These are phyloP conservation scores for Croton laevigatus DNA, from an alignment of 441 rosid genomes.

Conservation along the genomic window DNA sequence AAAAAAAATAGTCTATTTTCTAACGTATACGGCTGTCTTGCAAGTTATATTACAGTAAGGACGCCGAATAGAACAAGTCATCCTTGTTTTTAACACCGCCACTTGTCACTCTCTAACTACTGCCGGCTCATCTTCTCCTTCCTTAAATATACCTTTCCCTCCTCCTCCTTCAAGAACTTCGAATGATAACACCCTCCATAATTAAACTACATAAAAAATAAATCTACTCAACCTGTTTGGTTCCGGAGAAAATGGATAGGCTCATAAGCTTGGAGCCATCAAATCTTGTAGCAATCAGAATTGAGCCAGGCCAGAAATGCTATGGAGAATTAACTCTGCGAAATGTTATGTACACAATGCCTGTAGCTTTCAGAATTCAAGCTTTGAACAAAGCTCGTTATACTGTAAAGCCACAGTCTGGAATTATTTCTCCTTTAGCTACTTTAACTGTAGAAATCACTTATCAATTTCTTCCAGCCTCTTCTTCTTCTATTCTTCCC, in stretches of 20 bases:
- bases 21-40: slow-evolving; percentile 10
- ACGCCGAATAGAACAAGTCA: slow-evolving; percentile 52
- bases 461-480: slow-evolving; percentile 39
- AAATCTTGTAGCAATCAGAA: slow-evolving; percentile 44
- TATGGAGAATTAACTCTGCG: slow-evolving; percentile 50
- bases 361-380: slow-evolving; percentile 61
- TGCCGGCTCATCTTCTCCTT: slow-evolving; percentile 42
- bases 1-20: too few species aligned
- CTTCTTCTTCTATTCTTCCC: slow-evolving; percentile 25
- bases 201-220: too few species aligned
- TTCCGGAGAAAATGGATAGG: slow-evolving; percentile 41
- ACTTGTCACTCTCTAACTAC: slow-evolving; percentile 35
- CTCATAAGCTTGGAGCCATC: slow-evolving; percentile 65
- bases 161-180: slow-evolving; percentile 13
- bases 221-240: not conserved
- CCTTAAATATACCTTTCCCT: slow-evolving; percentile 11
- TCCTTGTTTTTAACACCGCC: slow-evolving; percentile 47
- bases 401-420: slow-evolving; percentile 48
- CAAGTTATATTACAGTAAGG: slow-evolving; percentile 11
- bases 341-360: slow-evolving; percentile 68
- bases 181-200: not conserved
- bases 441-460: slow-evolving; percentile 46
- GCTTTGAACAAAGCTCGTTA: slow-evolving; percentile 42
- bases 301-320: slow-evolving; percentile 53
- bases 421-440: slow-evolving; percentile 56